These are phyloP conservation scores for Myxozyma mucilagina DNA, from an alignment of 805 yeast species.

Conservation along the genomic window DNA sequence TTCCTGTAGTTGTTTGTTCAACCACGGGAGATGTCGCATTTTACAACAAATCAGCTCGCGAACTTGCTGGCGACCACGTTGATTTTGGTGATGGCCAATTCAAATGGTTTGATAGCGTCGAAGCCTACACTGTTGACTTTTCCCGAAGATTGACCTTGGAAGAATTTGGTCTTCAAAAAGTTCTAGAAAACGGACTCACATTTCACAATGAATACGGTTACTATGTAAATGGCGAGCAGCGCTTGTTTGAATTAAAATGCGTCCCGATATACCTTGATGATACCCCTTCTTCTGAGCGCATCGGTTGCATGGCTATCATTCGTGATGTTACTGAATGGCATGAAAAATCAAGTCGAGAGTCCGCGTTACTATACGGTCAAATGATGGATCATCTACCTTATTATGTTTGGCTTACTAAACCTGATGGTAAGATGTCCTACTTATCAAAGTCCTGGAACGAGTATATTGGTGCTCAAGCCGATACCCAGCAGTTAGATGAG, in stretches of 20 bases:
- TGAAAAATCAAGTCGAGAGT: background rate
- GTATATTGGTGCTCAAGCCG: background rate
- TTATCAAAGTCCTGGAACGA: conserved; percentile 3
- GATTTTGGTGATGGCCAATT: background rate
- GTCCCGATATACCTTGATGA: background rate
- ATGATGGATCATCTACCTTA: conserved; percentile 8
- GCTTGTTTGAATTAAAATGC: background rate
- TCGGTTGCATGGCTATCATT: conserved; percentile 6
- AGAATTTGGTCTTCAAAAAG: background rate
- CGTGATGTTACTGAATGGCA: conserved; percentile 14
- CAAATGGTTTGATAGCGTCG: background rate
- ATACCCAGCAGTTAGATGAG: background rate
- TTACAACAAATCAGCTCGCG: conserved; percentile 3
- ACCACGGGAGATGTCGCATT: background rate
- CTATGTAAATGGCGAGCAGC: background rate
- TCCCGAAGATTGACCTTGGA: background rate
- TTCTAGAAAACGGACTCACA: background rate
- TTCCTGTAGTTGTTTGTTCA: conserved; percentile 10
- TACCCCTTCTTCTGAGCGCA: background rate
- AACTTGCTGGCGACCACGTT: background rate
- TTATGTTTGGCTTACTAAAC: conserved; percentile 3
- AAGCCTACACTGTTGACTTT: conserved; percentile 1
- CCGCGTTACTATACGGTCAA: background rate
- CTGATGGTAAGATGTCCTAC: background rate
- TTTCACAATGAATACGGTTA: background rate